Base-by-base conservation (phyloP, 345 rosid species). In the Schrenkiella parvula region DNA sequence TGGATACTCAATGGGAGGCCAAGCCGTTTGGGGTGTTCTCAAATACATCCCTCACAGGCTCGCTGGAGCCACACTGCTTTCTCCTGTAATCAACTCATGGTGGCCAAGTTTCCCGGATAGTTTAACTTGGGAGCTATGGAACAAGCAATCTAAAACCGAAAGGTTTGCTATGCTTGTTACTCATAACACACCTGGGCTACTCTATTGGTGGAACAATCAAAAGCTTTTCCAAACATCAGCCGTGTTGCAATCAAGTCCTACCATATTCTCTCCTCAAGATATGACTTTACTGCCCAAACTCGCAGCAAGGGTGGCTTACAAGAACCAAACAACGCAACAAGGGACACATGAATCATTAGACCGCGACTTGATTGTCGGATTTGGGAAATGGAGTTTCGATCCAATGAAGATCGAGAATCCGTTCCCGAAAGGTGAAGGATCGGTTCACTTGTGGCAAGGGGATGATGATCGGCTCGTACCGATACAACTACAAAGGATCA, bases 11-110 rank as follows among this genome's bases (percentile, higher is more conserved):
- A 58, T 71, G 72, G 98, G 97, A 56, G 76, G 64, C 21, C 67
- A 71, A 59, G 76, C 77, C 2, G 69, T 58, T 50, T 77, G 76
- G 68, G 77, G 87, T 55, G 89, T 95, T 78, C 86, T 93, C 62
- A 85, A 87, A 62, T 87, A 91, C 81, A 89, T 93, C 39, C 92
- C 73, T 41, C 65, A 56, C 82, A 88, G 93, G 84, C 78, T 88
- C 44, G 86, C 84, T 2, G 89, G 89, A 55, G 88, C 76, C 4
- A 28, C 81, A 0, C 48, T 88, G 43, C 66, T 88, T 41, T 77
- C 78, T 70, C 95, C 91, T 4, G 86, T 70, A 4, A 22, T 32
- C 31, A 88, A 86, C 73, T 85, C 76, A 50, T 86, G 91, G 87
- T 86, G 89, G 95, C 77, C 80, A 6, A 78, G 80, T 67, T 78